Percentiles rank a stretch among this genome's conserved stretches.
Evolutionary conservation across 768 basidiomycete species (phyloP).

Genomic region (Mycena haematopus): DNA sequence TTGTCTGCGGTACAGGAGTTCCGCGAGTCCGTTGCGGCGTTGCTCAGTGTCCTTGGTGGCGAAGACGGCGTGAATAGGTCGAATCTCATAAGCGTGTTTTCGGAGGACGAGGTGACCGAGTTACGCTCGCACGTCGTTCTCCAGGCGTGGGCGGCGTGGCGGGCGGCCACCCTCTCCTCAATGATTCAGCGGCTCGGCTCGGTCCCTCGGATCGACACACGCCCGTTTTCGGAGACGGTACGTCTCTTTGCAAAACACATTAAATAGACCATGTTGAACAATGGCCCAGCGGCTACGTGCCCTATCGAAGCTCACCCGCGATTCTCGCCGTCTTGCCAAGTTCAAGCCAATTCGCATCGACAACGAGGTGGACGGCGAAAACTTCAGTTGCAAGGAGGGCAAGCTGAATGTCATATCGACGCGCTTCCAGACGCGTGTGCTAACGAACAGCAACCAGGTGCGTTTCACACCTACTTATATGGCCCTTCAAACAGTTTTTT

Average conservation of each 20-base stretch:
- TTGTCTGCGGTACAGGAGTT: constrained; percentile 37
- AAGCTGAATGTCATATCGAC: constrained; percentile 45
- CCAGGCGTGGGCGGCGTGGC: constrained; percentile 54
- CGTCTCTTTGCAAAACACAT: constrained; percentile 2
- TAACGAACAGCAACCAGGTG: constrained; percentile 36
- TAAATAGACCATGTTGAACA: neutral
- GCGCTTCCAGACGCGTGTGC: constrained; percentile 55
- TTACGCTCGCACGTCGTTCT: constrained; percentile 36
- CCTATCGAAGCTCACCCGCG: constrained; percentile 47
- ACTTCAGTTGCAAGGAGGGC: constrained; percentile 37
- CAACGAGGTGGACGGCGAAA: constrained; percentile 49
- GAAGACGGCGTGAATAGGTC: constrained; percentile 35
- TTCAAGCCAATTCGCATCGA: constrained; percentile 52
- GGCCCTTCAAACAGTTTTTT: too few relatives aligned
- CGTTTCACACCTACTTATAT: too few relatives aligned
- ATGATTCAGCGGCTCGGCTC: constrained; percentile 22
- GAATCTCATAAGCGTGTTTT: constrained; percentile 40
- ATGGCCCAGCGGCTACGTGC: constrained; percentile 30
- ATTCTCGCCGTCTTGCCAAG: constrained; percentile 43
- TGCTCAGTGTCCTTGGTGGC: constrained; percentile 47
- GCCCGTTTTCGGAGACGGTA: constrained; percentile 37
- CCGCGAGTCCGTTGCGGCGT: constrained; percentile 42
- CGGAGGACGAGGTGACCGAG: constrained; percentile 31
- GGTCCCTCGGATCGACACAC: constrained; percentile 36
- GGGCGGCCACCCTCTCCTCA: constrained; percentile 34